Conservation (phyloP, 768 basidiomycete genomes). For the Hypsizygus marmoreus region DNA sequence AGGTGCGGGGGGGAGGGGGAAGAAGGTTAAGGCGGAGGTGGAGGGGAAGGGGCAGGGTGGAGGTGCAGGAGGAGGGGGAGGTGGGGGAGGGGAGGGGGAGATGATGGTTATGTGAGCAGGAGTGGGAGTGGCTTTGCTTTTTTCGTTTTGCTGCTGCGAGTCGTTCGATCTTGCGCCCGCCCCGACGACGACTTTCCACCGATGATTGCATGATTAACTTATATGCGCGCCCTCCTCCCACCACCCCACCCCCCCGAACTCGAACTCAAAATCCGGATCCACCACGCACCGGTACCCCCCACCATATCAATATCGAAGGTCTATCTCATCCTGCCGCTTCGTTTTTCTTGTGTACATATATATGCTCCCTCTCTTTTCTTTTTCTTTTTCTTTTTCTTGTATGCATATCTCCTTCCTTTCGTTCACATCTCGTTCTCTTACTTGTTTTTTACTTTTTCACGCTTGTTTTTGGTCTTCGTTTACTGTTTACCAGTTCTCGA, state of each 20-base stretch:
- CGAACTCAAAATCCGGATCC: no score
- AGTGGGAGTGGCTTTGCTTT: neutral
- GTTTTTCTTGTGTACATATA: neutral
- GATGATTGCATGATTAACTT: no score
- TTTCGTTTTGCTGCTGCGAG: no score
- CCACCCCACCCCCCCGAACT: no score
- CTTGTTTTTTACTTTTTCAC: neutral
- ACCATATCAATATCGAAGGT: no score
- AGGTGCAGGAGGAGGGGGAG: slow-evolving; percentile 18
- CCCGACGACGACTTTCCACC: no score
- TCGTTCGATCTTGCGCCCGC: no score
- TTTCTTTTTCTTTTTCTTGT: neutral
- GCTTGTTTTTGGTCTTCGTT: neutral
- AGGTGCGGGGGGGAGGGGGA: slow-evolving; percentile 9
- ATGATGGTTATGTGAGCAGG: slow-evolving; percentile 23
- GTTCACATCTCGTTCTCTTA: neutral
- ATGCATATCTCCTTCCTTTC: neutral
- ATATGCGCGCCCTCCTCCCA: no score
- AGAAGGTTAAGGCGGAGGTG: slow-evolving; percentile 1
- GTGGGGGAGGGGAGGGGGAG: slow-evolving; percentile 17
- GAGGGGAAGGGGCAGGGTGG: neutral
- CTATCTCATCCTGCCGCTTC: neutral
- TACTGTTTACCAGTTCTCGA: neutral
- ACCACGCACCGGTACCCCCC: no score
- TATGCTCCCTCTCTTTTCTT: neutral